A percentile compares a stretch with the other conserved stretches of the same genome.
Evolutionary conservation across 208 protist genomes (phyloP).

Genomic region (Phytomonas sp.): DNA sequence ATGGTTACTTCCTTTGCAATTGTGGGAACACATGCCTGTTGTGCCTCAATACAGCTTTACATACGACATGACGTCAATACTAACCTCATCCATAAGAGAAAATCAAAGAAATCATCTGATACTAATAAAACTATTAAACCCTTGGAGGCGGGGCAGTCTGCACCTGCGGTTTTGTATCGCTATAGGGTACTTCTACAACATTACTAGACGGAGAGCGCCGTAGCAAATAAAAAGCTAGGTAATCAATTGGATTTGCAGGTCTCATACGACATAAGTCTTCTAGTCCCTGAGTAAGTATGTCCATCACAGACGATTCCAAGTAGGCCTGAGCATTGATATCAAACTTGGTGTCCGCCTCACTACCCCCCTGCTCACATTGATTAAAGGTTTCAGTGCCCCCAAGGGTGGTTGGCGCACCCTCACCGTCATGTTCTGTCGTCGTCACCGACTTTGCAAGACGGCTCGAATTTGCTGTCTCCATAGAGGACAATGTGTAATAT

Average conservation of each 20-base stretch:
- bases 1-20: background rate
- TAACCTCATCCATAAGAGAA: background rate
- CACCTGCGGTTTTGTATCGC: slow-evolving; percentile 30
- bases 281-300: slow-evolving; percentile 74
- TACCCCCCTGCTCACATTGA: background rate
- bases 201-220: slow-evolving; percentile 61
- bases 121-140: background rate
- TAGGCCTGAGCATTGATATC: slow-evolving; percentile 46
- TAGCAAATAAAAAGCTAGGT: slow-evolving; percentile 83
- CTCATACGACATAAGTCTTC: slow-evolving; percentile 79
- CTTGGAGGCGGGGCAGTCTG: background rate
- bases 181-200: slow-evolving; percentile 57
- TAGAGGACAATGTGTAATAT: background rate
- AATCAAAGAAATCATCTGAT: background rate
- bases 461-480: background rate
- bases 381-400: background rate
- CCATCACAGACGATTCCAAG: slow-evolving; percentile 83
- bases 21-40: background rate
- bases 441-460: background rate
- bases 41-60: background rate
- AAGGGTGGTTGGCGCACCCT: background rate
- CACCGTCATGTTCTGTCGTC: background rate
- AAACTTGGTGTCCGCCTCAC: background rate
- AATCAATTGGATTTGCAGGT: slow-evolving; percentile 90
- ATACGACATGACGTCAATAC: background rate